Evolutionary conservation across 2,329 filamentous ascomycete genomes (phyloP).

Genomic region (Podosphaera leucotricha): DNA sequence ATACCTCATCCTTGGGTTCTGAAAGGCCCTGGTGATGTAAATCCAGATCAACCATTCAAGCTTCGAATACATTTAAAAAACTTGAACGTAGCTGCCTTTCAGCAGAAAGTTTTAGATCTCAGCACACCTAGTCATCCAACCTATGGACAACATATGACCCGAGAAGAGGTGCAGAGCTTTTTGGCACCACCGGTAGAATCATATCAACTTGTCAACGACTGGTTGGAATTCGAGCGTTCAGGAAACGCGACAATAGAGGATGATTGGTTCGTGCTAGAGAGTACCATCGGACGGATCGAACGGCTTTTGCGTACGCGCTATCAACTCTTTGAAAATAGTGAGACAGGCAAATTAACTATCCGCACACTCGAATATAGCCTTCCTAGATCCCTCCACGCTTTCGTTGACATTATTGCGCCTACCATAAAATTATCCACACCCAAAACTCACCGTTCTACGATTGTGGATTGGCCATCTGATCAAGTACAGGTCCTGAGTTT

Average conservation of each 20-base stretch:
- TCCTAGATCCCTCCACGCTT: conserved; percentile 15
- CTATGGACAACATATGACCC: conserved; percentile 26
- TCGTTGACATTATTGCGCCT: conserved; percentile 20
- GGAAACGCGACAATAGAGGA: conserved; percentile 21
- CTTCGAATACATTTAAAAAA: conserved; percentile 12
- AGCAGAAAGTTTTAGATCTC: conserved; percentile 15
- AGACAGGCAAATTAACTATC: conserved; percentile 24
- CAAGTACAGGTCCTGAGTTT: background rate
- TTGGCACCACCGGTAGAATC: conserved; percentile 19
- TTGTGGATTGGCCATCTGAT: background rate
- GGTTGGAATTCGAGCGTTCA: conserved; percentile 20
- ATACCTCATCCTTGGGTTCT: conserved; percentile 4
- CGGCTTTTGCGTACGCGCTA: conserved; percentile 13
- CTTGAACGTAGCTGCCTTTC: conserved; percentile 11
- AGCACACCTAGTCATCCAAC: conserved; percentile 23
- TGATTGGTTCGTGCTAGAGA: conserved; percentile 23
- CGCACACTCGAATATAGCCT: conserved; percentile 23
- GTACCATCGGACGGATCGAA: conserved; percentile 11
- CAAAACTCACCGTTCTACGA: conserved; percentile 1
- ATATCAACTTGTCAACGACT: conserved; percentile 17
- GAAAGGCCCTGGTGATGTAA: conserved; percentile 1
- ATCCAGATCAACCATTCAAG: conserved; percentile 3
- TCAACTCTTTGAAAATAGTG: conserved; percentile 10
- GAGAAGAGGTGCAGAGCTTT: conserved; percentile 20
- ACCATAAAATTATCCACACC: conserved; percentile 23